Percentiles rank a stretch among this genome's conserved stretches.
Conservation (phyloP, 2,329 filamentous ascomycete species). For the Cryphonectria carpinicola region DNA sequence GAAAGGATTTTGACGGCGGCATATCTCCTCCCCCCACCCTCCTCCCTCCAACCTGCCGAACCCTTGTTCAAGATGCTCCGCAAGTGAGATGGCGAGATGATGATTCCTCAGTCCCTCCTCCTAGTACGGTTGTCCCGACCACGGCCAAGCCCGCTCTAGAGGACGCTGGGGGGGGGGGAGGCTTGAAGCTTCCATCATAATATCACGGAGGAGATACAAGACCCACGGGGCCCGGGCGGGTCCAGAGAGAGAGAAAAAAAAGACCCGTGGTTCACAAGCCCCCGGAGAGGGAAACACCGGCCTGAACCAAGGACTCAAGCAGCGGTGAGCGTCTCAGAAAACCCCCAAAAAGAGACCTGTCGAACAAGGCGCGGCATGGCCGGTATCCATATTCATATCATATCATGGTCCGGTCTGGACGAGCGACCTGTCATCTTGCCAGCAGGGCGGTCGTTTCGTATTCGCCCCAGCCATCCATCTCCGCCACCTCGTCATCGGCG, state of each 20-base stretch:
- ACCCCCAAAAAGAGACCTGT: background rate
- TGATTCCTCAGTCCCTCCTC: background rate
- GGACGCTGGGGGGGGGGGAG: background rate
- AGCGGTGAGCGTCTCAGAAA: constrained; percentile 5
- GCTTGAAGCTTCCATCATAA: background rate
- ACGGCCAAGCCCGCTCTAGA: background rate
- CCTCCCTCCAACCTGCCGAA: background rate
- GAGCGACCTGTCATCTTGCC: background rate
- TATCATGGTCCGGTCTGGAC: background rate
- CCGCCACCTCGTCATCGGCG: background rate
- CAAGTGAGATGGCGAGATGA: background rate
- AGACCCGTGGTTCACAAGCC: background rate
- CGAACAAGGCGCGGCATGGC: background rate
- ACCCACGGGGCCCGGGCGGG: too few relatives aligned
- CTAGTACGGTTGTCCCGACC: background rate
- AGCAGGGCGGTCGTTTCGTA: background rate
- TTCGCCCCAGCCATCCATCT: background rate
- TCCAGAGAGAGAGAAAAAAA: too few relatives aligned
- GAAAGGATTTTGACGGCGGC: constrained; percentile 3
- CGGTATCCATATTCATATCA: background rate
- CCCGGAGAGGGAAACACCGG: background rate
- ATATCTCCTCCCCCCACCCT: background rate
- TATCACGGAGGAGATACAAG: background rate
- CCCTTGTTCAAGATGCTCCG: background rate
- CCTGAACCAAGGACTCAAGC: background rate